A percentile compares a stretch with the other conserved stretches of the same genome.
These are phyloP conservation scores for Picochlorum sp. DNA, from an alignment of 139 green algal species.

Conservation along the genomic window DNA sequence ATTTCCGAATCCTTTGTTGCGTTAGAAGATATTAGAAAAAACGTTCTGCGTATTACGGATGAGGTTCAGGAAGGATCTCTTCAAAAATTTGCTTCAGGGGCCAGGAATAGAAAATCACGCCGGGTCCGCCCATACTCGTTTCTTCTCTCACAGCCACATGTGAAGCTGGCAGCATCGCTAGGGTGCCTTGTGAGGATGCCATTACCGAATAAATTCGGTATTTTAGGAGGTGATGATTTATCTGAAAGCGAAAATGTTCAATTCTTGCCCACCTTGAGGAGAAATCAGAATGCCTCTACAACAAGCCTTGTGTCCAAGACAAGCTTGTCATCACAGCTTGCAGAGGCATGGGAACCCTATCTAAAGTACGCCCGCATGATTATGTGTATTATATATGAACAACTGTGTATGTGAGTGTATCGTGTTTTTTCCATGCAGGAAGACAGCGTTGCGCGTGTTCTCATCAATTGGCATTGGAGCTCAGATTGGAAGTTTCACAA, in stretches of 20 bases:
- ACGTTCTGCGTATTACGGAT: conserved; percentile 18
- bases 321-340: conserved; percentile 21
- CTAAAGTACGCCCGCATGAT: conserved; percentile 16
- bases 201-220: conserved; percentile 20
- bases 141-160: conserved; percentile 20
- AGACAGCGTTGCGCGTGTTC: conserved; percentile 46
- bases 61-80: conserved; percentile 35
- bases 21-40: conserved; percentile 12
- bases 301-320: conserved; percentile 12
- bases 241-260: not conserved
- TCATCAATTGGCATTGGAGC: conserved; percentile 25
- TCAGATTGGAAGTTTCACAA: conserved; percentile 41
- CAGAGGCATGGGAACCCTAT: conserved; percentile 38
- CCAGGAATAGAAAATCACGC: conserved; percentile 2
- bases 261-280: not conserved
- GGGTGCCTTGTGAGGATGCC: conserved; percentile 47
- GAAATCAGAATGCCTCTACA: conserved; percentile 5
- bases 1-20: conserved; percentile 17
- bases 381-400: not conserved
- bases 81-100: conserved; percentile 15
- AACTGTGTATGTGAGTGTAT: not conserved
- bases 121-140: conserved; percentile 23
- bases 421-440: not conserved
- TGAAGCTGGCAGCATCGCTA: conserved; percentile 40
- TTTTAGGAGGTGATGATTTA: not conserved